phyloP scores from a whole-genome alignment of 2,329 filamentous ascomycete genomes.

The Fusarium stilboides region DNA sequence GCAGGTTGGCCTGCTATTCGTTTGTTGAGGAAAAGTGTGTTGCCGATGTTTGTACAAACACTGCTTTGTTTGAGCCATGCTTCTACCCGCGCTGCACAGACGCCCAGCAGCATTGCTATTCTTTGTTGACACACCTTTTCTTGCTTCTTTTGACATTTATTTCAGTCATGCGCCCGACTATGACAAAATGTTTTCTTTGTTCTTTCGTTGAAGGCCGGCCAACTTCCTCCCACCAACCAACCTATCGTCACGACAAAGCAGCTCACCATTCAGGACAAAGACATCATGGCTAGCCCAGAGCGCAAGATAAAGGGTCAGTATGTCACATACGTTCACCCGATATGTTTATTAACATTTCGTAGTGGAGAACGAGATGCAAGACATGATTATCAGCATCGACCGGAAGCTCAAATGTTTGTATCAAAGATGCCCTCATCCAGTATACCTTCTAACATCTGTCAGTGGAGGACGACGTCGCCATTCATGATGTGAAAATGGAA shows the following conservation, averaged over 20 bases:
- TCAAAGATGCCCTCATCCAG: not conserved
- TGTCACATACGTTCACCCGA: not conserved
- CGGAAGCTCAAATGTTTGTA: not conserved
- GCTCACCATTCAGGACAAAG: not conserved
- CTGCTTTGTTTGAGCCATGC: not conserved
- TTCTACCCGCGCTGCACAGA: not conserved
- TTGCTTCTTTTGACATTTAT: no score
- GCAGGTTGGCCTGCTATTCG: no score
- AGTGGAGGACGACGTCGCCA: not conserved
- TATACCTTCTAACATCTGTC: not conserved
- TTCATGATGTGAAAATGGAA: rapidly evolving
- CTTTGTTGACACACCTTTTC: not conserved
- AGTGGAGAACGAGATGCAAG: not conserved
- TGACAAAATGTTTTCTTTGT: not conserved
- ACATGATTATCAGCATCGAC: not conserved
- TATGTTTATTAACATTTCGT: not conserved
- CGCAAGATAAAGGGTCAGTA: not conserved
- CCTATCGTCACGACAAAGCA: not conserved
- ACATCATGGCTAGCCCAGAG: not conserved
- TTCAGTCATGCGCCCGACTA: no score
- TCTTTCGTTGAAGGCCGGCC: not conserved
- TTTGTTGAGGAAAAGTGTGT: no score
- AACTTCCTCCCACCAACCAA: not conserved
- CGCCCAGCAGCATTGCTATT: not conserved
- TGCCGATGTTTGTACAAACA: not conserved